Base-by-base conservation (phyloP, 805 yeast species). In the Kuraishia piskuri region DNA sequence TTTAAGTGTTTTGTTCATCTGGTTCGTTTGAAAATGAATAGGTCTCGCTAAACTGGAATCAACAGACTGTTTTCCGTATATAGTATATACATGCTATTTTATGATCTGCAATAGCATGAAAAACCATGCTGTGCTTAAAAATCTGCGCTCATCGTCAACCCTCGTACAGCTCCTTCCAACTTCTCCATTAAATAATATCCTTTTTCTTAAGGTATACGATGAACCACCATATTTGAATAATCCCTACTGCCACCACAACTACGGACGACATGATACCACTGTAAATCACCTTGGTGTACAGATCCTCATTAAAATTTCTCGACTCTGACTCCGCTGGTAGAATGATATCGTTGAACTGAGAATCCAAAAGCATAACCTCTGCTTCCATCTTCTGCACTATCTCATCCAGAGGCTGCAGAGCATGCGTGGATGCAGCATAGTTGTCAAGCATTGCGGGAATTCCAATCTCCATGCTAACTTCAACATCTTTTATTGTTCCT, bases 221-320 rank as follows among this genome's bases (percentile, higher is more conserved):
- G 17, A 67, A 51, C 69, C 70, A 66, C 46, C 53, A 37, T 5
- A 59, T 45, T 51, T 63, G 63, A 20, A 52, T 36, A 1, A 52
- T 10, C 37, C 63, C 56, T 1, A 56, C 52, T 3, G 59, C 21
- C 25, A 61, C 54, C 17, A 63, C 47, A 7, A 57, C 20, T n/a
- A 54, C 48, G 20, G 59, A 52, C 12, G 56, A 53, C 3, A 52
- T 25, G n/a, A 60, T 48, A 40, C 59, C 50, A 36, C 52, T 50
- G 2, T 58, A 50, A n/a, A 61, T 58, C 9, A 56, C 57, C 23
- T 55, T 59, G 12, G 54, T 44, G 26, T 57, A 54, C 9, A 61
- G 61, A 46, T 60, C 59, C 50, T 67, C 71, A 53, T 65, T 67
- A 10, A 56, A 56, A 51, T 67, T 54, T 47, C 71, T 53, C 21